These are phyloP conservation scores for Leccinum griseonigrum DNA, from an alignment of 1,284 basidiomycete species.

Conservation along the genomic window DNA sequence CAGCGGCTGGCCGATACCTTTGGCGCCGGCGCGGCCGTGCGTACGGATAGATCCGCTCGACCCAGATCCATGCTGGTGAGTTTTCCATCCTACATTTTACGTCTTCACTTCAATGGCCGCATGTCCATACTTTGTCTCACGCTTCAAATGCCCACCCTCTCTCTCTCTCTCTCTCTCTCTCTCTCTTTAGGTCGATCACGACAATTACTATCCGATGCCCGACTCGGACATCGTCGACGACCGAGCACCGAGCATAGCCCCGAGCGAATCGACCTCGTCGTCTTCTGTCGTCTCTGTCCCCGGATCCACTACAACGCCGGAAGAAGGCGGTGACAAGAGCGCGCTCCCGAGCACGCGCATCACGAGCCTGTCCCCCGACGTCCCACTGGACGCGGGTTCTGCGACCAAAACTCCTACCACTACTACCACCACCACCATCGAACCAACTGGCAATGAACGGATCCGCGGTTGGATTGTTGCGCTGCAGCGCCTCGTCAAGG, in stretches of 20 bases:
- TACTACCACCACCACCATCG: background rate
- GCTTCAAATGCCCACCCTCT: background rate
- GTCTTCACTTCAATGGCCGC: background rate
- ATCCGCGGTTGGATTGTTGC: constrained; percentile 16
- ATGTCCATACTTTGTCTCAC: background rate
- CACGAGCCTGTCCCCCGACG: constrained; percentile 20
- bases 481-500: constrained; percentile 32
- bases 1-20: constrained; percentile 21
- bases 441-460: constrained; percentile 7
- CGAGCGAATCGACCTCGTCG: constrained; percentile 12
- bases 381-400: background rate
- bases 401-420: background rate
- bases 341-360: constrained; percentile 18
- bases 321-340: background rate
- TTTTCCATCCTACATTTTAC: background rate
- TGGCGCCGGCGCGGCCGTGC: constrained; percentile 21
- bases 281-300: constrained; percentile 8
- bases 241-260: constrained; percentile 4
- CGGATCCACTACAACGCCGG: background rate
- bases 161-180: background rate
- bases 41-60: constrained; percentile 21
- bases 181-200: constrained; percentile 12
- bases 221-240: constrained; percentile 8
- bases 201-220: constrained; percentile 2
- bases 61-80: constrained; percentile 18